These are phyloP conservation scores for Calonectria hongkongensis DNA, from an alignment of 2,329 filamentous ascomycete genomes.

Conservation along the genomic window DNA sequence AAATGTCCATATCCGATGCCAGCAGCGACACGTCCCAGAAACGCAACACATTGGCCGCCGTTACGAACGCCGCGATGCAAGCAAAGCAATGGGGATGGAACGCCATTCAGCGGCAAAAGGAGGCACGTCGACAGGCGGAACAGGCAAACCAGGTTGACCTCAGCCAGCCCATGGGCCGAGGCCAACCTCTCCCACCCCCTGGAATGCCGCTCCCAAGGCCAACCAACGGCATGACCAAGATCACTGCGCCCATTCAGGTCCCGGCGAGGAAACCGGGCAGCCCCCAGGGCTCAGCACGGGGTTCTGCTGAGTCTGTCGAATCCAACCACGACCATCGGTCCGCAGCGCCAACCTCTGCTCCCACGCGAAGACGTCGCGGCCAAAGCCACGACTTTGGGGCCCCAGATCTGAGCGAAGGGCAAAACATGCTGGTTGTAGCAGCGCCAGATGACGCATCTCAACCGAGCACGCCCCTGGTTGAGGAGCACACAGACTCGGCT, in stretches of 20 bases:
- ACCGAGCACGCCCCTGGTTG: constrained; percentile 70
- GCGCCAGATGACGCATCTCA: constrained; percentile 77
- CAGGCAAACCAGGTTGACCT: constrained; percentile 64
- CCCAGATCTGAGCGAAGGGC: constrained; percentile 62
- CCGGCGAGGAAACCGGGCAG: constrained; percentile 80
- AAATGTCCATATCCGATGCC: constrained; percentile 60
- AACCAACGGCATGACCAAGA: constrained; percentile 76
- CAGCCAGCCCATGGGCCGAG: constrained; percentile 85
- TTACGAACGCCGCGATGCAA: constrained; percentile 73
- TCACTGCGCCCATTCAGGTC: constrained; percentile 71
- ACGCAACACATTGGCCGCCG: constrained; percentile 71
- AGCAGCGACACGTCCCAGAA: constrained; percentile 61
- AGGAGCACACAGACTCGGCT: constrained; percentile 53
- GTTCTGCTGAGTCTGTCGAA: constrained; percentile 49
- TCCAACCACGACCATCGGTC: constrained; percentile 45
- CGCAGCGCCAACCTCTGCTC: constrained; percentile 37
- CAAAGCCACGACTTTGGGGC: constrained; percentile 55
- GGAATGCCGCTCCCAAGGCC: constrained; percentile 83
- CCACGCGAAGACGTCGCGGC: constrained; percentile 65
- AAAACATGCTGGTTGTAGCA: constrained; percentile 78
- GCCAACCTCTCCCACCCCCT: constrained; percentile 87
- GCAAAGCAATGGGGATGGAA: constrained; percentile 77
- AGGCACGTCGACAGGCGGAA: constrained; percentile 61
- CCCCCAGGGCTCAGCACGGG: constrained; percentile 57
- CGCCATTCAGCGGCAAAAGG: constrained; percentile 71